phyloP scores from a whole-genome alignment of 257 asterid species.

The Nicotiana knightiana region DNA sequence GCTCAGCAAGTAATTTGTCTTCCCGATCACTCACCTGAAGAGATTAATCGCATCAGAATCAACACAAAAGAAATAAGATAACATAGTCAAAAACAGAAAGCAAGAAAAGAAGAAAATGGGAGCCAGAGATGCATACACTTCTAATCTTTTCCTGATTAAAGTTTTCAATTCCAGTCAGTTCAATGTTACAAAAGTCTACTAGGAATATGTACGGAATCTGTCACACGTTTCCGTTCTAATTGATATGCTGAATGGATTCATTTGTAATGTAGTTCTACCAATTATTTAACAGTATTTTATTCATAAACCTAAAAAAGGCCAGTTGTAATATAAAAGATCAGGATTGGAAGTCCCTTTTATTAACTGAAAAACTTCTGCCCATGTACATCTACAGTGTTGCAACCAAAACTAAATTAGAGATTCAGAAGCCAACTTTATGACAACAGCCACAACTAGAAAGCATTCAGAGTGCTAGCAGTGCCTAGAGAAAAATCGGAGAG shows the following conservation, averaged over 20 bases:
- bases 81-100: neutral
- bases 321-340: neutral
- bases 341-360: neutral
- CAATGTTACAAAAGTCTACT: neutral
- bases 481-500: neutral
- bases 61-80: neutral
- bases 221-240: neutral
- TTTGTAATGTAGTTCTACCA: neutral
- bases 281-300: neutral
- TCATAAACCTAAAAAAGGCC: neutral
- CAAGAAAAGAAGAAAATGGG: neutral
- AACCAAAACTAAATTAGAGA: neutral
- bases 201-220: neutral
- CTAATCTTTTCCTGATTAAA: neutral
- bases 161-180: neutral
- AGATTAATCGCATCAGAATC: neutral
- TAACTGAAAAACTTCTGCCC: neutral
- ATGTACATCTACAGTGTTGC: neutral
- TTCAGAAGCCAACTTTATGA: neutral
- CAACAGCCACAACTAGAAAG: neutral
- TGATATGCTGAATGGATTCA: neutral
- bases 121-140: neutral
- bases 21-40: conserved; percentile 93
- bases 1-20: conserved; percentile 77
- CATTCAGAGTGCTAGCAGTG: neutral